Evolutionary conservation across 2,329 filamentous ascomycete genomes (phyloP), one percentile per base, ranked within the genome.

Genomic region (Trematosphaeria pertusa): DNA sequence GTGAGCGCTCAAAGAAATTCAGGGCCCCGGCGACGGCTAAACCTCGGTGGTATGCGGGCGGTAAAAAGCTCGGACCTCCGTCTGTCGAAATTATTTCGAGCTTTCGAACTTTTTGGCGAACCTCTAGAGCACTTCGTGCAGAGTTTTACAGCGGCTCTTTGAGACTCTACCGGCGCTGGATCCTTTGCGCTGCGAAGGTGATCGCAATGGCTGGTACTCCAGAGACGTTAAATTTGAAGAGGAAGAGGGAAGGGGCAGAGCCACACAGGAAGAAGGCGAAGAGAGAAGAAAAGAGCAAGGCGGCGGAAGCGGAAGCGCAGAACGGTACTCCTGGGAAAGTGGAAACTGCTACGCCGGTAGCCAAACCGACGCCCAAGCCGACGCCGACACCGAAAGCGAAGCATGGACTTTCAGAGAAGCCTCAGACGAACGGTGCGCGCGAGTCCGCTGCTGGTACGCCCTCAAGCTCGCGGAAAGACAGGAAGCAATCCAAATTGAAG

Each of bases 1-100:
- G 58, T 54, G 21, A 19, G 52, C 39, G 41, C 42, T 65, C 64
- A 65, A 70, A 70, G 65, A 69, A 70, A 67, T 64, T 69, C n/a
- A n/a, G n/a, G n/a, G n/a, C n/a, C n/a, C n/a, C n/a, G n/a, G n/a
- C n/a, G n/a, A n/a, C n/a, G n/a, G n/a, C n/a, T n/a, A n/a, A n/a
- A n/a, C n/a, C n/a, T n/a, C n/a, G n/a, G n/a, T n/a, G n/a, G n/a
- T n/a, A n/a, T n/a, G n/a, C 56, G 53, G 64, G 64, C 65, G 66
- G 62, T 68, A 58, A 63, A 54, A 53, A 61, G 58, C 66, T 67
- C 51, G 62, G 62, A 52, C 64, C 62, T 12, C 12, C 54, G 31
- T 33, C 37, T 43, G 37, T 52, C 57, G 53, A 62, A 67, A 62
- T 59, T 59, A 58, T 62, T 57, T 55, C 50, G 41, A 57, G 50